phyloP scores from a whole-genome alignment of 1,139 yeast genomes.

The Taphrina sp. region DNA sequence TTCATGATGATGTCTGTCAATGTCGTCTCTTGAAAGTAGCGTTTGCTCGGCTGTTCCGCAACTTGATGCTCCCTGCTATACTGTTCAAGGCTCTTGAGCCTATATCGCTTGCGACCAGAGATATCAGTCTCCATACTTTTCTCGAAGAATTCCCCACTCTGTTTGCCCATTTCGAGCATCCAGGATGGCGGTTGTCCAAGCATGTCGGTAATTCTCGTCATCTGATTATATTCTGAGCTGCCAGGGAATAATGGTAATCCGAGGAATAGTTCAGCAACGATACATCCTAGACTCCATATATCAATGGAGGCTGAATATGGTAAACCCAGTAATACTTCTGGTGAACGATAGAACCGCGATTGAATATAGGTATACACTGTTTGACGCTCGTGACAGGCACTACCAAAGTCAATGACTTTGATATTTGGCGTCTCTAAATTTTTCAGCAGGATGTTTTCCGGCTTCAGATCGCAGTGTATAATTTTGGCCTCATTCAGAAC shows the following conservation, averaged over 20 bases:
- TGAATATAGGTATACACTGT: conserved; percentile 92
- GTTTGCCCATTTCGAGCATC: conserved; percentile 96
- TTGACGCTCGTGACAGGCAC: conserved; percentile 89
- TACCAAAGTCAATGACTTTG: conserved; percentile 94
- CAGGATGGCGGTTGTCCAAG: conserved; percentile 85
- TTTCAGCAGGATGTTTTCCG: conserved; percentile 83
- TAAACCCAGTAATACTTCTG: conserved; percentile 88
- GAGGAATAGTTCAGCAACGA: conserved; percentile 84
- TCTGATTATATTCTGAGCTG: conserved; percentile 86
- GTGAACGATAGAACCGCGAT: conserved; percentile 91
- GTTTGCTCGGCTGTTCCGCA: conserved; percentile 76
- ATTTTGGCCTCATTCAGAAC: conserved; percentile 78
- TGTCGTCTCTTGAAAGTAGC: conserved; percentile 73
- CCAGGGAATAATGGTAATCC: conserved; percentile 97
- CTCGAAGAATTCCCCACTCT: conserved; percentile 67
- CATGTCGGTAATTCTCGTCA: conserved; percentile 77
- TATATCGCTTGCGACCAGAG: conserved; percentile 47
- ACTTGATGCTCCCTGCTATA: conserved; percentile 57
- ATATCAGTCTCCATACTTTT: conserved; percentile 44
- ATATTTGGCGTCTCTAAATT: conserved; percentile 77
- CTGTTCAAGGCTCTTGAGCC: conserved; percentile 58
- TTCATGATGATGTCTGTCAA: conserved; percentile 73
- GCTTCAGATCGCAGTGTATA: conserved; percentile 95
- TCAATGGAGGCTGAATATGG: conserved; percentile 86
- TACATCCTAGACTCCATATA: conserved; percentile 98